Evolutionary conservation across 306 rosid species (phyloP), one percentile per base, ranked within the genome.

Genomic region (Vigna mungo): DNA sequence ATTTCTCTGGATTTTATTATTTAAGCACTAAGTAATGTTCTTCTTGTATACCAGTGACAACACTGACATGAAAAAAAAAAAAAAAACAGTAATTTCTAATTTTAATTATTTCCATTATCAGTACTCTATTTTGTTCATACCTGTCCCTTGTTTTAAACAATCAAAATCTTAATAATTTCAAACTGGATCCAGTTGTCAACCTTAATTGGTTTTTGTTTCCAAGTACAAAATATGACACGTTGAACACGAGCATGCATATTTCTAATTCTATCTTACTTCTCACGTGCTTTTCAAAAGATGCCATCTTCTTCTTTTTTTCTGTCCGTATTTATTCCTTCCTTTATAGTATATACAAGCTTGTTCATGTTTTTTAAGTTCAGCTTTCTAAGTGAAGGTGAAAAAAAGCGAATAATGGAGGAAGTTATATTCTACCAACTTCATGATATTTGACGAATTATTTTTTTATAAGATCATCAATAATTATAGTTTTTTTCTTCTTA

Each of bases 261-360:
- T 46, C 70, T 41, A 54, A n/a, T 64, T 39, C 51, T 18, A 18
- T 10, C n/a, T 10, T 41, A 59, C 20, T 25, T 30, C 11, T 9
- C 27, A 37, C 49, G 9, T n/a, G 49, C 16, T 72, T 72, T 23
- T 15, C 39, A 39, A 39, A 72, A 43, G 53, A 72, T 36, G 21
- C 12, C 7, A 6, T 15, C 23, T 53, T 53, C 49, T 49, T 4
- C 9, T 37, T 70, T 59, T 21, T 56, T 71, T 6, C 14, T 17
- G 2, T 27, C 21, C 17, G 11, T 13, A 36, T 53, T 18, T 71
- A 71, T 53, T 36, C 64, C 63, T 18, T 18, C 63, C 51, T 12
- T 34, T 32, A 34, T 15, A 9, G 16, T 36, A 16, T 63, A 6
- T 36, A n/a, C 15, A 25, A 63, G n/a, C 18, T 9, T 52, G 13